A percentile compares a stretch with the other conserved stretches of the same genome.
phyloP scores from a whole-genome alignment of 495 filamentous ascomycete species.

The Daldinia loculata region DNA sequence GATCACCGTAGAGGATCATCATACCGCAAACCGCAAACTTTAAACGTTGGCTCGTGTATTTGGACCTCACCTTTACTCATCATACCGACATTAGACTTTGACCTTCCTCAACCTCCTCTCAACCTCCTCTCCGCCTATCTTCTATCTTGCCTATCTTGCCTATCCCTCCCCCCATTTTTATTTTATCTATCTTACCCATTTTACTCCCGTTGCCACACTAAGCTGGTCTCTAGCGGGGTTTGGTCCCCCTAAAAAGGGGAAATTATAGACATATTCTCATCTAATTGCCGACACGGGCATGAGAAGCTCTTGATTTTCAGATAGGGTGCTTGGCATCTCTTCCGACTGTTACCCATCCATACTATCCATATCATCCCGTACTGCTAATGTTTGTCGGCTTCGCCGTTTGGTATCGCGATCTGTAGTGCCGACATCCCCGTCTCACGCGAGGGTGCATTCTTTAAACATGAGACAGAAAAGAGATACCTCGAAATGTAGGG shows the following conservation, averaged over 20 bases:
- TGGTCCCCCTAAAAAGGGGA: background rate
- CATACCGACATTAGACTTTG: constrained; percentile 1
- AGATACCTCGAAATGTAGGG: constrained; percentile 21
- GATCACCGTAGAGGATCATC: background rate
- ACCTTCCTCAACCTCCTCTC: constrained; percentile 12
- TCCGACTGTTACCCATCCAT: constrained; percentile 19
- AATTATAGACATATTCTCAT: constrained; percentile 6
- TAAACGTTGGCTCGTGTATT: constrained; percentile 1
- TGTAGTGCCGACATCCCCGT: constrained; percentile 27
- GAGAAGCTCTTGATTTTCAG: constrained; percentile 25
- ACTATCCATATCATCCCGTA: background rate
- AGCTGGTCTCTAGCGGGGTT: constrained; percentile 9
- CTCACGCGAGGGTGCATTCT: background rate
- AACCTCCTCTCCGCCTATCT: background rate
- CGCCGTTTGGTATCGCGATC: constrained; percentile 19
- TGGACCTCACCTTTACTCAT: background rate
- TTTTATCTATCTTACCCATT: background rate
- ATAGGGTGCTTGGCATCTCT: constrained; percentile 29
- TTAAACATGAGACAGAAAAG: constrained; percentile 5
- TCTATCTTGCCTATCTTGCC: background rate
- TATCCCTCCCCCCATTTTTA: background rate
- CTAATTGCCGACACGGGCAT: constrained; percentile 42
- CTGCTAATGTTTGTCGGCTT: constrained; percentile 13
- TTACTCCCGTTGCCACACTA: constrained; percentile 28
- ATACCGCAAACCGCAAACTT: constrained; percentile 1